These are phyloP conservation scores for Colletotrichum falcatum DNA, from an alignment of 2,329 filamentous ascomycete species.

Conservation along the genomic window DNA sequence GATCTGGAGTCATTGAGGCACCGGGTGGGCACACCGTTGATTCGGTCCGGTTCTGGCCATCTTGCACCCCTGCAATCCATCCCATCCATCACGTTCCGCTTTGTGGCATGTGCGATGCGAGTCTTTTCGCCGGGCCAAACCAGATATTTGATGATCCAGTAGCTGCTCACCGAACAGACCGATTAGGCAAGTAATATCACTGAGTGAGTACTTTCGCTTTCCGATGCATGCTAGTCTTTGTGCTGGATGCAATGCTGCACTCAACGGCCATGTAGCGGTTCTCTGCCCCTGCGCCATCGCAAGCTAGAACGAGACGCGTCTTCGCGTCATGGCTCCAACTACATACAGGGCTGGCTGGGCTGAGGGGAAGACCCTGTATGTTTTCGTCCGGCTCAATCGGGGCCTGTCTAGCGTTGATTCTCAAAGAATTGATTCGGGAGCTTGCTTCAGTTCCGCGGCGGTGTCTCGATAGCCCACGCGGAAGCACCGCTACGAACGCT, in stretches of 20 bases:
- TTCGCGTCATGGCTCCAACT: not conserved
- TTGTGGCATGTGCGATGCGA: too few relatives aligned
- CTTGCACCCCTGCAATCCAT: too few relatives aligned
- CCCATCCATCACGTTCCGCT: too few relatives aligned
- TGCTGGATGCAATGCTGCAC: not conserved
- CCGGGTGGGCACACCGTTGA: not conserved
- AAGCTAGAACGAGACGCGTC: not conserved
- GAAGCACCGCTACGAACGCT: not conserved
- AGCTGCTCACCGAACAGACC: too few relatives aligned
- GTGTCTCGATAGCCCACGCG: not conserved
- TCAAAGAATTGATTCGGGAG: constrained; percentile 14
- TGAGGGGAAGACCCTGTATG: not conserved
- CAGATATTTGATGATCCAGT: too few relatives aligned
- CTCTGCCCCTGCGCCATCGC: not conserved
- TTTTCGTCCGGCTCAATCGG: not conserved
- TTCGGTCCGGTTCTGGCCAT: too few relatives aligned
- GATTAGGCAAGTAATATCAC: too few relatives aligned
- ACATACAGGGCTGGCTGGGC: not conserved
- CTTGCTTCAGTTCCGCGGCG: constrained; percentile 23
- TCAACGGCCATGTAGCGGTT: not conserved
- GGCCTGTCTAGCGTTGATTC: not conserved
- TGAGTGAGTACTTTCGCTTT: too few relatives aligned
- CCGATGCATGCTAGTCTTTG: not conserved
- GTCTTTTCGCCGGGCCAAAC: too few relatives aligned
- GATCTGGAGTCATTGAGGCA: not conserved